phyloP scores from a whole-genome alignment of 1,139 yeast genomes.

The Blastobotrys aristatus region DNA sequence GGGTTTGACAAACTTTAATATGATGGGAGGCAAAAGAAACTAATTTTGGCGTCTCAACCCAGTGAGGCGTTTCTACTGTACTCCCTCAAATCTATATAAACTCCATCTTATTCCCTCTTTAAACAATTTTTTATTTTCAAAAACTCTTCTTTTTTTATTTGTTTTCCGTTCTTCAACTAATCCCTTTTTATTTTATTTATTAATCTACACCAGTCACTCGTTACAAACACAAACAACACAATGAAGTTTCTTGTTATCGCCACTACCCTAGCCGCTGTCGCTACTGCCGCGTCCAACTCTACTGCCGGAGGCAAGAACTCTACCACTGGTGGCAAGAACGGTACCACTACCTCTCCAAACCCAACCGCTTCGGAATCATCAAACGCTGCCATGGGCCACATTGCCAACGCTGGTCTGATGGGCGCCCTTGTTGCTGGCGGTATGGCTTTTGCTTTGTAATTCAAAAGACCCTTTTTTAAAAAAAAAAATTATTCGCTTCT shows the following conservation, averaged over 20 bases:
- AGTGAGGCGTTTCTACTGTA: no score
- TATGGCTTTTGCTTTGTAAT: conserved; percentile 60
- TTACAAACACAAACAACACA: not conserved
- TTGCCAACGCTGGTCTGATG: conserved; percentile 58
- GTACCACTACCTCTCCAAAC: conserved; percentile 27
- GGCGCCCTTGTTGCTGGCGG: conserved; percentile 73
- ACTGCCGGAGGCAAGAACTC: conserved; percentile 15
- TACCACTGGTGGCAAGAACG: conserved; percentile 23
- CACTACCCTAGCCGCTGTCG: conserved; percentile 22
- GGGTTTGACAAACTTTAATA: no score
- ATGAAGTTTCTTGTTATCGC: conserved; percentile 5
- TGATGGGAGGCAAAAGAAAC: no score
- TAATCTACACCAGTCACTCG: not conserved
- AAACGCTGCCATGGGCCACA: conserved; percentile 15
- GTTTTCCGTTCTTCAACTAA: no score
- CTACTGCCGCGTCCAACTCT: conserved; percentile 36
- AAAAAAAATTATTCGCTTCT: not conserved
- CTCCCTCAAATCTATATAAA: no score
- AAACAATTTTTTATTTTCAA: no score
- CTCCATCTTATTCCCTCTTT: no score
- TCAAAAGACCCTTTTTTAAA: not conserved
- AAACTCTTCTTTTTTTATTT: no score
- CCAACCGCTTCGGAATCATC: not conserved
- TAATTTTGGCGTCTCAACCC: no score
- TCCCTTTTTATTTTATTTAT: no score